A percentile compares a stretch with the other conserved stretches of the same genome.
Conservation (phyloP, 495 filamentous ascomycete genomes). For the Trichoderma reesei region DNA sequence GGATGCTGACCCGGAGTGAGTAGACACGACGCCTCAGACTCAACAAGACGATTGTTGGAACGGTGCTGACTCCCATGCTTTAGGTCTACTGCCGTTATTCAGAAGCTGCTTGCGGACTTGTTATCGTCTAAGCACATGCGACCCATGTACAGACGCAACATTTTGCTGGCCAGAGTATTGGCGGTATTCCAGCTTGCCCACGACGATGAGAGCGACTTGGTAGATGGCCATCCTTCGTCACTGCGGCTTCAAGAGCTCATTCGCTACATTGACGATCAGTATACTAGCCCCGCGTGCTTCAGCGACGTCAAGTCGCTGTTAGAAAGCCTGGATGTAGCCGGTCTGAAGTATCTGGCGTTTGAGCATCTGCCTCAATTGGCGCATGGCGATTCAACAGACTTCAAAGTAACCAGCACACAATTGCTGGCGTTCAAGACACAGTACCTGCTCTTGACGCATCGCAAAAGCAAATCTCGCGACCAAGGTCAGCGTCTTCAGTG, state of each 20-base stretch:
- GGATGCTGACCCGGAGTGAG: not conserved
- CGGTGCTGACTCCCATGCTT: not conserved
- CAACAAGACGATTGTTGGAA: not conserved
- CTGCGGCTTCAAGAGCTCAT: slow-evolving; percentile 17
- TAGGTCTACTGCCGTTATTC: not conserved
- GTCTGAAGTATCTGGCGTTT: slow-evolving; percentile 22
- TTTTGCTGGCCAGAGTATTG: slow-evolving; percentile 9
- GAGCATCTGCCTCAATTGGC: not conserved
- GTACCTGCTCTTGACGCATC: slow-evolving; percentile 3
- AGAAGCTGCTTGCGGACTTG: not conserved
- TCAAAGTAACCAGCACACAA: not conserved
- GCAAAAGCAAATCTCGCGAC: not conserved
- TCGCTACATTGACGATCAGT: slow-evolving; percentile 25
- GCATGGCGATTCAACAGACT: not conserved
- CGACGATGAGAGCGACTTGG: slow-evolving; percentile 19
- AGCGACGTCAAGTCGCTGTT: slow-evolving; percentile 27
- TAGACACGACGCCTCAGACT: not conserved
- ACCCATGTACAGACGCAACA: slow-evolving; percentile 10
- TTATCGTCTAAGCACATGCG: not conserved
- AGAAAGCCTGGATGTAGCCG: slow-evolving; percentile 20
- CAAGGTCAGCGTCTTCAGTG: not conserved
- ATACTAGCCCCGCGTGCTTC: slow-evolving; percentile 24
- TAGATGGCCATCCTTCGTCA: slow-evolving; percentile 13
- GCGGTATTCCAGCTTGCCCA: slow-evolving; percentile 15
- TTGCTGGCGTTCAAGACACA: not conserved